A percentile compares a stretch with the other conserved stretches of the same genome.
These are phyloP conservation scores for Hypocreales sp. DNA, from an alignment of 2,329 filamentous ascomycete genomes.

Conservation along the genomic window DNA sequence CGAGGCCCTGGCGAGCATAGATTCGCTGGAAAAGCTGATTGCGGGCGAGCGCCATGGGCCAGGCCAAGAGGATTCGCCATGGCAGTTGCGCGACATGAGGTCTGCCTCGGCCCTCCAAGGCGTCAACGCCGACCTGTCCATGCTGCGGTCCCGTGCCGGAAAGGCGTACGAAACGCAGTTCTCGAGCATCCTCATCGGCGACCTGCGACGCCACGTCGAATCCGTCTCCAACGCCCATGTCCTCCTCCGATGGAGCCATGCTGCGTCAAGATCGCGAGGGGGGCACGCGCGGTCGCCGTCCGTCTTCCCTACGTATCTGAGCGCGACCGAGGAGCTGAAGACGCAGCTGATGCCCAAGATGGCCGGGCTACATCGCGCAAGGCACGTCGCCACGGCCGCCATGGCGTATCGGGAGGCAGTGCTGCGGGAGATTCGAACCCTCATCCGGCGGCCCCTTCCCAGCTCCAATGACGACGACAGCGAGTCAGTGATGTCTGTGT, in stretches of 20 bases:
- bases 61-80: conserved; percentile 9
- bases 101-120: conserved; percentile 66
- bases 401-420: conserved; percentile 71
- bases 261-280: conserved; percentile 58
- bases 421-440: conserved; percentile 67
- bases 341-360: conserved; percentile 55
- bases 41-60: conserved; percentile 53
- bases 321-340: conserved; percentile 55
- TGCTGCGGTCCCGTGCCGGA: conserved; percentile 67
- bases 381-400: conserved; percentile 68
- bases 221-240: conserved; percentile 57
- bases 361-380: conserved; percentile 65
- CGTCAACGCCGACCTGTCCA: conserved; percentile 60
- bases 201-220: conserved; percentile 68
- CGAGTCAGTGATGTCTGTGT: conserved; percentile 74
- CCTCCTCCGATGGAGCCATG: conserved; percentile 68
- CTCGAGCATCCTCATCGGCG: conserved; percentile 58
- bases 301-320: conserved; percentile 63
- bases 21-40: conserved; percentile 65
- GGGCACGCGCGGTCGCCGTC: conserved; percentile 51
- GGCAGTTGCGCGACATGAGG: conserved; percentile 50
- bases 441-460: conserved; percentile 74
- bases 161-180: conserved; percentile 76
- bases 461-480: conserved; percentile 91
- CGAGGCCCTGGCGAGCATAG: conserved; percentile 61